These are phyloP conservation scores for Phragmites australis DNA, from an alignment of 176 grass and related monocot species.

Conservation along the genomic window DNA sequence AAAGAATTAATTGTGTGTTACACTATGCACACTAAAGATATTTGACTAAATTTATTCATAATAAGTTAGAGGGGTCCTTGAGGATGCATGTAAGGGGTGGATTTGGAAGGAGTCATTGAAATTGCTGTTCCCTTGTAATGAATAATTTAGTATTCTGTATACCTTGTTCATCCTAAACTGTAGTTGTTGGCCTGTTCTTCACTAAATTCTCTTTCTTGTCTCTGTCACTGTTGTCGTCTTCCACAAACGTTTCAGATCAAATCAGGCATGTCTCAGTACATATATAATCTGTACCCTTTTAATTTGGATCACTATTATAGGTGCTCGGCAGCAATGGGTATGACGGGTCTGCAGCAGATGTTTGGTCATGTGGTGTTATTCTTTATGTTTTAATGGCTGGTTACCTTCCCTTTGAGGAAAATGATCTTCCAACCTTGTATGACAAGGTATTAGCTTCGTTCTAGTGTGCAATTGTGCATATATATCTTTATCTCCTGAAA, in stretches of 20 bases:
- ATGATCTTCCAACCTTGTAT: conserved; percentile 76
- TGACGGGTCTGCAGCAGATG: conserved; percentile 86
- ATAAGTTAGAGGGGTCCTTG: conserved; percentile 13
- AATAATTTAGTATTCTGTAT: background rate
- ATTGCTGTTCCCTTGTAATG: background rate
- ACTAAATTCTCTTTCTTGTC: background rate
- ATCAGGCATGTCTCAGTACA: background rate
- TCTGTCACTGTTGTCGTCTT: background rate
- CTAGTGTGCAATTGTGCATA: background rate
- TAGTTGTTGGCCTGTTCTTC: background rate
- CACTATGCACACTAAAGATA: background rate
- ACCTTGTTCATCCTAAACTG: background rate
- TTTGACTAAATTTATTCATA: background rate
- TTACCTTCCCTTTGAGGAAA: conserved; percentile 90
- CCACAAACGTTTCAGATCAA: background rate
- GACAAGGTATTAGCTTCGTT: conserved; percentile 63
- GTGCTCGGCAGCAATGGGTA: conserved; percentile 78
- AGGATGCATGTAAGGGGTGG: background rate
- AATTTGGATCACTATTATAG: conserved; percentile 47
- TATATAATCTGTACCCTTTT: conserved; percentile 9
- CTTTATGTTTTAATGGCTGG: conserved; percentile 96
- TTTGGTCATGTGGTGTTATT: conserved; percentile 99
- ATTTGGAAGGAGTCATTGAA: background rate
- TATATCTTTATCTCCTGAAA: conserved; percentile 26
- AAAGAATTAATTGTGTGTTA: conserved; percentile 4